Evolutionary conservation across 1,139 yeast species (phyloP).

Genomic region (Saccharomyces hybrid): DNA sequence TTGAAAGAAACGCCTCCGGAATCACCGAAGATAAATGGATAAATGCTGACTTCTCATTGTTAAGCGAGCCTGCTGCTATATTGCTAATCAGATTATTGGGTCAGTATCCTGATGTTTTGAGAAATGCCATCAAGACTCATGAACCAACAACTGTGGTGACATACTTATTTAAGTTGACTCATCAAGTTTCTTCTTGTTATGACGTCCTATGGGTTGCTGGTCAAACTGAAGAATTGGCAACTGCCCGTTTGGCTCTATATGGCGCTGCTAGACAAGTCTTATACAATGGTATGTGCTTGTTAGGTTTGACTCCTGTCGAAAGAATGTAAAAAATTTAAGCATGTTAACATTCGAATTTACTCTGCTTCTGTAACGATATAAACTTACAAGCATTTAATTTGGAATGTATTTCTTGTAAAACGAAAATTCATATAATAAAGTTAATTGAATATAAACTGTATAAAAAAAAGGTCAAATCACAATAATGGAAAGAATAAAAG

Average conservation of each 20-base stretch:
- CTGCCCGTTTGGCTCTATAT: slow-evolving; percentile 89
- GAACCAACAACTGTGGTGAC: slow-evolving; percentile 96
- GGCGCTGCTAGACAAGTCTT: slow-evolving; percentile 85
- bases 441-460: not conserved
- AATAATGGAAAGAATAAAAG: not conserved
- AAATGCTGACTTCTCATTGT: slow-evolving; percentile 60
- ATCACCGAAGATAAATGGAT: slow-evolving; percentile 38
- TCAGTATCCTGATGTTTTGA: slow-evolving; percentile 86
- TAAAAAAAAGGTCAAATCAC: not conserved
- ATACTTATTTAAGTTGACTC: slow-evolving; percentile 84
- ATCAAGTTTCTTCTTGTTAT: slow-evolving; percentile 90
- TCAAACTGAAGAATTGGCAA: slow-evolving; percentile 78
- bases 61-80: slow-evolving; percentile 69
- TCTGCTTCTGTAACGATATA: not conserved
- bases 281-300: slow-evolving; percentile 80
- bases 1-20: slow-evolving; percentile 70
- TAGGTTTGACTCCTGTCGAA: slow-evolving; percentile 95
- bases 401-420: not conserved
- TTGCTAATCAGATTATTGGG: slow-evolving; percentile 71
- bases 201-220: slow-evolving; percentile 97
- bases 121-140: slow-evolving; percentile 72
- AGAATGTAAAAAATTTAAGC: slow-evolving; percentile 60
- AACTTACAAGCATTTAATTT: not conserved
- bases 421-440: not conserved
- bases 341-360: not conserved